A percentile compares a stretch with the other conserved stretches of the same genome.
These are phyloP conservation scores for Fragaria nilgerrensis DNA, from an alignment of 306 rosid genomes.

Conservation along the genomic window DNA sequence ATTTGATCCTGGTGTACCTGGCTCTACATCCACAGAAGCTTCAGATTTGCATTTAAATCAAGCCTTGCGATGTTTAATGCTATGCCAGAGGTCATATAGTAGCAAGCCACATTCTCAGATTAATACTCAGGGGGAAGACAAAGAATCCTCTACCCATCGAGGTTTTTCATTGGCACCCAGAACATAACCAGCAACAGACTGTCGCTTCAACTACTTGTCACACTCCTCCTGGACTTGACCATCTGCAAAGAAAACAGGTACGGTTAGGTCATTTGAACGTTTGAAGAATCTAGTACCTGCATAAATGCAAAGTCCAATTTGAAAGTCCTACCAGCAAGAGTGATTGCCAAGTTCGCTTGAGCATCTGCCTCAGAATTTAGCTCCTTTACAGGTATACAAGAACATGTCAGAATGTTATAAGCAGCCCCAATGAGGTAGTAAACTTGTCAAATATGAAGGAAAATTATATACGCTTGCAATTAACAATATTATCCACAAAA, in stretches of 20 bases:
- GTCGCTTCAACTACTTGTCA: conserved; percentile 21
- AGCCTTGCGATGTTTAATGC: background rate
- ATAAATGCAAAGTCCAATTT: conserved; percentile 17
- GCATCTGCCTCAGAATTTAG: conserved; percentile 80
- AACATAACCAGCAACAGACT: background rate
- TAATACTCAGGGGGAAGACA: background rate
- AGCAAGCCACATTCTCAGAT: background rate
- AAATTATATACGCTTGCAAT: background rate
- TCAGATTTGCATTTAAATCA: background rate
- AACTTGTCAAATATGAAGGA: background rate
- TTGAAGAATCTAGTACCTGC: background rate
- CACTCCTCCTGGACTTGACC: conserved; percentile 68
- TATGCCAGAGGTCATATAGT: background rate
- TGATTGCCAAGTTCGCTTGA: conserved; percentile 79
- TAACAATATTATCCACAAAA: background rate
- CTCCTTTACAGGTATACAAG: conserved; percentile 43
- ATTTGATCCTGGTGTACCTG: background rate
- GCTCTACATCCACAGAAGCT: background rate
- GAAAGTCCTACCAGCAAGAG: conserved; percentile 62
- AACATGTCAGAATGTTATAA: conserved; percentile 27
- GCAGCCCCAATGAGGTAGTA: conserved; percentile 7
- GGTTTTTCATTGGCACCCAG: background rate
- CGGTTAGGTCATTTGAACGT: background rate
- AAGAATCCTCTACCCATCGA: background rate
- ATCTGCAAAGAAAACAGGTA: conserved; percentile 43